Base-by-base conservation (phyloP, 164 flowering plant species). In the Magnolia officinalis region DNA sequence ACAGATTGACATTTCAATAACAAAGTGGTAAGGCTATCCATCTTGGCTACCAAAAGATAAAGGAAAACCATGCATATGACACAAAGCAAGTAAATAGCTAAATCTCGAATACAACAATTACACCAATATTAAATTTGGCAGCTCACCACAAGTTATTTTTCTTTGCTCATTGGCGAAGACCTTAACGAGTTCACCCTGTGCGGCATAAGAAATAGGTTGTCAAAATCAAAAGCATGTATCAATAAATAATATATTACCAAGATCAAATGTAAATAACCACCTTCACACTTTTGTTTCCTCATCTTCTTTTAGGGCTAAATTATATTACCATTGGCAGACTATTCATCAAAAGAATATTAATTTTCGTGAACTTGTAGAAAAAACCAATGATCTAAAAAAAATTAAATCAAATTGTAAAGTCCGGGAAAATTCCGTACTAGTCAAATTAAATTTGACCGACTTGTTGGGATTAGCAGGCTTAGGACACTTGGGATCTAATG, bases 101-200 rank as follows among this genome's bases (percentile, higher is more conserved):
- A 45, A 75, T 45, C 19, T 51, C 21, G 8, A 23, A 45, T 71
- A 20, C 67, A 63, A 63, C 26, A 63, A 71, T 23, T 24, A 49
- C 14, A 67, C 45, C 67, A 29, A 51, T 31, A 31, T 20, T 31
- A 74, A 59, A 64, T 59, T 50, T 51, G 55, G 67, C n/a, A 59
- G 64, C 91, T 84, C 79, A 95, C 99, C 97, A 84, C 91, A 89
- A 64, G 87, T 83, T 72, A 95, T 95, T 90, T 93, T 95, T 71
- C 82, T 85, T 69, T 92, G 87, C 69, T 91, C 99, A 87, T 95
- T 95, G 16, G 98, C 99, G 74, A 93, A 93, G 76, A 93, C 96
- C 81, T 83, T 90, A 52, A 91, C 97, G 81, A 91, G 95, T 80
- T 95, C 97, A 76, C 99, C 99, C 98, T 95, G 88, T 19, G 66